These are phyloP conservation scores for Hymenochaete sp. DNA, from an alignment of 1,284 basidiomycete genomes.

Conservation along the genomic window DNA sequence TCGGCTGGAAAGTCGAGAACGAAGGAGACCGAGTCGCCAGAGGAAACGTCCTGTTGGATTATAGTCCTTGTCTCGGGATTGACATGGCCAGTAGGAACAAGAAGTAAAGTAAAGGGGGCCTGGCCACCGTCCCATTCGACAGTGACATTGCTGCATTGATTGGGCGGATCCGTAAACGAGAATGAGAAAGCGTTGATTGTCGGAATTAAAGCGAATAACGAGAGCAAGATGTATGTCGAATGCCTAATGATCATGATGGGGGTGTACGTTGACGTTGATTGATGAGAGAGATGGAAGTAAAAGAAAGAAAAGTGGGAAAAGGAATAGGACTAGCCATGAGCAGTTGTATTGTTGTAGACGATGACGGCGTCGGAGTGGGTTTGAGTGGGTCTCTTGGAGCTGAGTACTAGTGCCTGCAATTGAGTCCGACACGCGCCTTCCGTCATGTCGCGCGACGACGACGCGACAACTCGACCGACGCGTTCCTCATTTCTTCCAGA, in stretches of 20 bases:
- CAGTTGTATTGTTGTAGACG: neutral
- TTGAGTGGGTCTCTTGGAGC: neutral
- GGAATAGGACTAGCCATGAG: too few species aligned
- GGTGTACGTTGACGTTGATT: too few species aligned
- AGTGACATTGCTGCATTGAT: constrained; percentile 18
- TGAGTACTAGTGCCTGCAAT: constrained; percentile 1
- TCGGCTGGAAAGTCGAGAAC: constrained; percentile 16
- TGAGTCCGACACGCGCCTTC: neutral
- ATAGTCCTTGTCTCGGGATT: constrained; percentile 19
- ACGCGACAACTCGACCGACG: neutral
- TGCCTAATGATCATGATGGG: neutral
- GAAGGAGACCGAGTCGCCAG: constrained; percentile 14
- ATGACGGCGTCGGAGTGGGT: neutral
- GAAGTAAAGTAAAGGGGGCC: constrained; percentile 17
- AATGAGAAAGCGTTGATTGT: constrained; percentile 10
- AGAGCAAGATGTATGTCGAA: constrained; percentile 1
- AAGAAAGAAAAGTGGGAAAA: too few species aligned
- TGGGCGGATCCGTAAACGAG: constrained; percentile 13
- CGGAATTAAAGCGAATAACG: neutral
- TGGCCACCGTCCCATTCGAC: constrained; percentile 17
- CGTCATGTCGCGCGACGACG: neutral
- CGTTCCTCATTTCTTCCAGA: neutral
- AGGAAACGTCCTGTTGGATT: constrained; percentile 13
- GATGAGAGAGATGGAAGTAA: too few species aligned
- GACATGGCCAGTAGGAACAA: constrained; percentile 18